Evolutionary conservation across 768 basidiomycete species (phyloP), one percentile per base, ranked within the genome.

Genomic region (Cyclocybe aegerita): DNA sequence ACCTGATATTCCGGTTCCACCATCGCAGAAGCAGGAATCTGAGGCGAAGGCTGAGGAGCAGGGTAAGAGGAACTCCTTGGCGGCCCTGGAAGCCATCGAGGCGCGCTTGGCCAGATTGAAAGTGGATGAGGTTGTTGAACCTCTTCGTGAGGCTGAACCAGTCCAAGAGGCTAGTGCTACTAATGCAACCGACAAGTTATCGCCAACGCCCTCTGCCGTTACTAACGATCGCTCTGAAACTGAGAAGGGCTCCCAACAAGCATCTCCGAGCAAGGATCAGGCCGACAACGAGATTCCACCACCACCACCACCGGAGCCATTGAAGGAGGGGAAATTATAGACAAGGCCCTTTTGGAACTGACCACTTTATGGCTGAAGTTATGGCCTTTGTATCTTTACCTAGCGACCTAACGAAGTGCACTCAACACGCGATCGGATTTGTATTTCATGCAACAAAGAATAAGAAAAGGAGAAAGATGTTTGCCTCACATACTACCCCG

Each of bases 401-500:
- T n/a, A n/a, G n/a, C n/a, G n/a, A n/a, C n/a, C 23, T 23, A 23
- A 23, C 23, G 23, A 23, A 23, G 23, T 41, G 23, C 15, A 15
- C 9, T 16, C 14, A n/a, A n/a, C 7, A 16, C 6, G 36, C 33
- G 16, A n/a, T n/a, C n/a, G n/a, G n/a, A n/a, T 23, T 23, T 23
- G 23, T 23, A 23, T 23, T 23, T 23, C 23, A 23, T 23, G 3
- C 35, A 32, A 45, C 12, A n/a, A 12, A 42, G 42, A 37, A 37
- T 16, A 48, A 52, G 46, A 36, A n/a, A 44, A 50, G 49, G 45
- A 57, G 23, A 23, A 23, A 23, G 46, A 75, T 88, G 83, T 90
- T 53, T 66, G 86, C 88, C 83, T 75, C 86, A 83, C 73, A 89
- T 90, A 90, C 88, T 89, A 90, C 87, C 70, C 86, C 78, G 70